These are phyloP conservation scores for Astrocystis sublimbata DNA, from an alignment of 495 filamentous ascomycete genomes.

Conservation along the genomic window DNA sequence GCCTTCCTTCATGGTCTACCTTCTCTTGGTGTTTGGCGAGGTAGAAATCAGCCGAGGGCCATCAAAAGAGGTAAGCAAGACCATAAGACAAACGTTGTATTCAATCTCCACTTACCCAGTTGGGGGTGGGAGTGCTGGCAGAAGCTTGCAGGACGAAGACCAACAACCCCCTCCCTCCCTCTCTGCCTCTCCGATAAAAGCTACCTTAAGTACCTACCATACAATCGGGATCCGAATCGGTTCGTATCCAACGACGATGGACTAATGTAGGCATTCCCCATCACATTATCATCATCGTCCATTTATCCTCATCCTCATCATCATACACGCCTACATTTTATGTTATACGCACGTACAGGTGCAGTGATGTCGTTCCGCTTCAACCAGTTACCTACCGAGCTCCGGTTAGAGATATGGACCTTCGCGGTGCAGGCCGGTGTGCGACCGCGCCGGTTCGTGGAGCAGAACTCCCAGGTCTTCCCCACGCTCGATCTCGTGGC, in stretches of 20 bases:
- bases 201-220: no score
- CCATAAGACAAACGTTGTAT: neutral
- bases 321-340: no score
- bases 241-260: neutral
- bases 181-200: neutral
- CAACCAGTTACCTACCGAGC: slow-evolving; percentile 40
- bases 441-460: slow-evolving; percentile 9
- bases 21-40: neutral
- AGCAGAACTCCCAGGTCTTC: slow-evolving; percentile 8
- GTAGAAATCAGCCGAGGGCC: neutral
- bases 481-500: slow-evolving; percentile 10
- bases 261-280: neutral
- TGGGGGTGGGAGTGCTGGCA: neutral
- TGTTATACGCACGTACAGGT: no score
- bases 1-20: neutral
- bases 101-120: slow-evolving; percentile 1
- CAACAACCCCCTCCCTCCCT: no score
- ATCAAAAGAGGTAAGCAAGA: neutral
- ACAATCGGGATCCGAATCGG: neutral
- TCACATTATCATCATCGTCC: neutral
- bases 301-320: no score
- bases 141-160: neutral
- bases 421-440: slow-evolving; percentile 3
- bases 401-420: slow-evolving; percentile 42
- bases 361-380: slow-evolving; percentile 33